Conservation (phyloP, 371 early-diverging fungal species). For the Mortierella sp. region DNA sequence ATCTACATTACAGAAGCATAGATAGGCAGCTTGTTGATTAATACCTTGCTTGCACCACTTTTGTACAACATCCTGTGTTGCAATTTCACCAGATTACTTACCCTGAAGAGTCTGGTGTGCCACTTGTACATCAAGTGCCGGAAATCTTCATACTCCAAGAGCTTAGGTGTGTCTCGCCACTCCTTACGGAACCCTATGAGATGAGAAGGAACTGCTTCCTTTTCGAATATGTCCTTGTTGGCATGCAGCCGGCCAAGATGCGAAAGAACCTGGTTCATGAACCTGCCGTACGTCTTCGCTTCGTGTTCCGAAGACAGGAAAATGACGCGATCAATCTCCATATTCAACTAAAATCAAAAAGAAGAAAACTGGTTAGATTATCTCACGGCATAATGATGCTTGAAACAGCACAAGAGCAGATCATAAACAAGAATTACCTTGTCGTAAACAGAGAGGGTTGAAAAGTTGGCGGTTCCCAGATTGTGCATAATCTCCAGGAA, state of each 20-base stretch:
- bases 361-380: background rate
- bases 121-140: slow-evolving; percentile 83
- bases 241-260: slow-evolving; percentile 75
- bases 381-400: too few relatives aligned
- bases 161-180: slow-evolving; percentile 63
- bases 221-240: slow-evolving; percentile 66
- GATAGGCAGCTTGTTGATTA: slow-evolving; percentile 2
- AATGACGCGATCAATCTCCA: slow-evolving; percentile 58
- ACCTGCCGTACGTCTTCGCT: slow-evolving; percentile 78
- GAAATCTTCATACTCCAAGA: slow-evolving; percentile 78
- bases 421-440: background rate
- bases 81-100: background rate
- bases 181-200: slow-evolving; percentile 84
- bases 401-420: too few relatives aligned
- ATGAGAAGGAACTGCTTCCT: slow-evolving; percentile 70
- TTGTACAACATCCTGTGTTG: background rate
- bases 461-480: slow-evolving; percentile 82
- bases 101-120: slow-evolving; percentile 74
- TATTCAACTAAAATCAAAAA: slow-evolving; percentile 38
- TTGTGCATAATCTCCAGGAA: slow-evolving; percentile 85
- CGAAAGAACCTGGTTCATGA: slow-evolving; percentile 71
- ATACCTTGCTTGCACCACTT: too few relatives aligned
- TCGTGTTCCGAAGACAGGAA: slow-evolving; percentile 83
- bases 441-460: slow-evolving; percentile 85
- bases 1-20: slow-evolving; percentile 40